Base-by-base conservation (phyloP, 2,329 filamentous ascomycete species). In the Colletotrichum sp. region DNA sequence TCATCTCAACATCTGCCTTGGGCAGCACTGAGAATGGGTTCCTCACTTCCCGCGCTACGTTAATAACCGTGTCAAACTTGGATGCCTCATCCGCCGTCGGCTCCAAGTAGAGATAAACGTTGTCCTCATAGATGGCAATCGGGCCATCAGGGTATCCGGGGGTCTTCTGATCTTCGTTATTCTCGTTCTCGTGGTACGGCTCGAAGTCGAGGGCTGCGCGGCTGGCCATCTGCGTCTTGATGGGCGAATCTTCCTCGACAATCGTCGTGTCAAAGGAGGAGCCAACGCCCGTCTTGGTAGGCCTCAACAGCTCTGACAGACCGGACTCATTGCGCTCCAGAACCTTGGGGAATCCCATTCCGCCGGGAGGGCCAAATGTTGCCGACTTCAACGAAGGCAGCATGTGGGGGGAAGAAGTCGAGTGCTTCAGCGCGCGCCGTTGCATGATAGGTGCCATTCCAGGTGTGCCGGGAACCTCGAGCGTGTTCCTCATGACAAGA, bases 71-170 rank as follows among this genome's bases (percentile, higher is more conserved):
- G 79, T 97, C 95, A 78, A 96, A 98, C 39, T 91, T 89, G 13
- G 93, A 89, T 4, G 95, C 95, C 82, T 96, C 94, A 55, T 96
- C 93, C 0, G 93, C 93, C 1, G 93, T 95, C 1, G 95, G 95
- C 82, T 98, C 95, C 55, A 95, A 88, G 80, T 96, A 98, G 1
- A 97, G 89, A 81, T 93, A 96, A 9, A 98, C 92, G 60, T 93
- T 91, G 74, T 95, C 93, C 70, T 92, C 92, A 79, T 96, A 96
- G 67, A 98, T 96, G 79, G 94, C 93, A 70, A 96, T 93, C 1
- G 95, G 95, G 0, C 95, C 95, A 78, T 95, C 91, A 0, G 95
- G 95, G 81, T 98, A 98, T 2, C 94, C 94, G 18, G 95, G 94
- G 0, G 94, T 94, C 85, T 96, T 96, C 74, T 94, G 92, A 79